Evolutionary conservation across 148 eudicot species (phyloP).

Genomic region (Rhododendron mucronatum): DNA sequence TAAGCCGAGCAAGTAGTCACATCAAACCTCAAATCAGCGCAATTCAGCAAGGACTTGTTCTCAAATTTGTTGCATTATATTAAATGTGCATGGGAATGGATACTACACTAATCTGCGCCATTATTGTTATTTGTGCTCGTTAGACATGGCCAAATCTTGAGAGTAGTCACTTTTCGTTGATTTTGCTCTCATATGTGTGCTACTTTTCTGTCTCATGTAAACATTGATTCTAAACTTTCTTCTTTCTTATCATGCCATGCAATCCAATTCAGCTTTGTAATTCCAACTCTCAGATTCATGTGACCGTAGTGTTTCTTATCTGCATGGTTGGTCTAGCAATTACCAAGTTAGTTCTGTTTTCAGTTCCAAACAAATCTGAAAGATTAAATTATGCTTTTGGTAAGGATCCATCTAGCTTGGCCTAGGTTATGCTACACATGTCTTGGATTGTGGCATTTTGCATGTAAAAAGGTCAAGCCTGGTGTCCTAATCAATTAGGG

Average conservation of each 20-base stretch:
- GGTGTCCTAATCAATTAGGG: background rate
- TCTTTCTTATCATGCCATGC: background rate
- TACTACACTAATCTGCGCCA: background rate
- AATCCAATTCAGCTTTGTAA: background rate
- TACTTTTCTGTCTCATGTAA: background rate
- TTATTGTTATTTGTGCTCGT: background rate
- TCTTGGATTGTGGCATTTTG: background rate
- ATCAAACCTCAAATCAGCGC: background rate
- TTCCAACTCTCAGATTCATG: background rate
- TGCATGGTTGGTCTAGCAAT: background rate
- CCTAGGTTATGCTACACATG: background rate
- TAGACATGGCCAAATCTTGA: background rate
- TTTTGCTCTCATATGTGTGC: background rate
- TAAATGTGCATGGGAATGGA: background rate
- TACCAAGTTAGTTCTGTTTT: background rate
- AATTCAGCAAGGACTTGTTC: background rate
- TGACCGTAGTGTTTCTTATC: background rate
- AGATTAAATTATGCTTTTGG: background rate
- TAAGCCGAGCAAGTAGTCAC: background rate
- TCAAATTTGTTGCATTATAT: background rate
- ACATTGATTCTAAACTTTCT: background rate
- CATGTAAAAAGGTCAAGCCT: background rate
- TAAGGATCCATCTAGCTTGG: background rate
- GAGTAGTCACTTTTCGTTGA: background rate
- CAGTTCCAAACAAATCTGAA: background rate